Evolutionary conservation across 768 basidiomycete genomes (phyloP), one percentile per base, ranked within the genome.

Genomic region (Boletus subparvulus): DNA sequence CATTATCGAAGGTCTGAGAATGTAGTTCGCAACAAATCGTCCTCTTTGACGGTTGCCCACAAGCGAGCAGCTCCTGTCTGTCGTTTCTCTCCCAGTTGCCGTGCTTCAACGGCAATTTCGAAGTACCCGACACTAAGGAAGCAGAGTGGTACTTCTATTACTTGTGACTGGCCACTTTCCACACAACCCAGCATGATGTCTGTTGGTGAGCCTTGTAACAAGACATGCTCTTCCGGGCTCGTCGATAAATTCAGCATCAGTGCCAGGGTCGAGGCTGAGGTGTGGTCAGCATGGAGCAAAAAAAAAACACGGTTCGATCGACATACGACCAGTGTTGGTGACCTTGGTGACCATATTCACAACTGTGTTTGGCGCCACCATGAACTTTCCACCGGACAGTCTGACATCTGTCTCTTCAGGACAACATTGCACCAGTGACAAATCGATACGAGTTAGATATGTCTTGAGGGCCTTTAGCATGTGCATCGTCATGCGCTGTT

Each of bases 401-500:
- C 62, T 52, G 59, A 60, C 44, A 46, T 45, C 47, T 56, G 62
- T 33, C 55, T 61, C 56, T 32, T 67, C 61, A 17, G 50, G 43
- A 13, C 67, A 67, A 54, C 76, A 74, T 28, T 61, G 64, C 6
- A 69, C 65, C 40, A 93, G 70, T 0, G 77, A 77, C 59, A 96
- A 65, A 5, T 79, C 70, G 28, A 96, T 75, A 7, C 76, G 78
- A 12, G 86, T 82, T 8, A 81, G 77, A 62, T 94, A 87, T 36
- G 82, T 81, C 28, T 86, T 86, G 40, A 97, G 72, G 24, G 83
- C 80, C 50, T 92, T 85, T 16, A 97, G 75, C 89, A 97, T 94
- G 0, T 82, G 83, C 47, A 83, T 66, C 4, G 91, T 86, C 74
- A 98, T 80, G 16, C 86, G 77, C 59, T 95, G 90, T 44, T 83